A percentile compares a stretch with the other conserved stretches of the same genome.
Evolutionary conservation across 1,139 yeast genomes (phyloP).

Genomic region (Nakaseomyces kungkrabaensis): DNA sequence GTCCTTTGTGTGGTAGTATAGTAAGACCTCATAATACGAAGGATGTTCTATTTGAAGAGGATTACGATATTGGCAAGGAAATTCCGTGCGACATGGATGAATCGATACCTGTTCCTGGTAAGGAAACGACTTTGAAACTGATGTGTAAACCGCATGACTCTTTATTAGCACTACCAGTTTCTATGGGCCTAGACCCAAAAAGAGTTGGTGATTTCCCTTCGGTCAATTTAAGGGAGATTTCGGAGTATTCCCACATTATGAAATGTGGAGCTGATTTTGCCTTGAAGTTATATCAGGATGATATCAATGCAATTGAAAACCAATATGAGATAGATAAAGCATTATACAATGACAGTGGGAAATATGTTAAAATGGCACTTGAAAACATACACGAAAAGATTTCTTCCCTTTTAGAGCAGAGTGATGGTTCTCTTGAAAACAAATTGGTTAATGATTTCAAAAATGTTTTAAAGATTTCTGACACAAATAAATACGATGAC

Average conservation of each 20-base stretch:
- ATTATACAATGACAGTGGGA: conserved; percentile 51
- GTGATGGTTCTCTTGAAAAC: background rate
- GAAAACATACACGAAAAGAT: conserved; percentile 42
- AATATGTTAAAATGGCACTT: conserved; percentile 48
- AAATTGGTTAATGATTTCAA: background rate
- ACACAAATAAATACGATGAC: conserved; percentile 26
- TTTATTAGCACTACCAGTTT: conserved; percentile 54
- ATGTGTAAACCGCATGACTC: conserved; percentile 61
- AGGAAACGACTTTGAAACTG: conserved; percentile 52
- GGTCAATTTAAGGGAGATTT: conserved; percentile 30
- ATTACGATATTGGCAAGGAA: conserved; percentile 32
- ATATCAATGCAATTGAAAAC: conserved; percentile 39
- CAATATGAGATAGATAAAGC: conserved; percentile 49
- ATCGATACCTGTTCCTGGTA: conserved; percentile 50
- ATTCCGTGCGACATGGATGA: conserved; percentile 20
- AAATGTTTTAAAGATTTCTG: conserved; percentile 13
- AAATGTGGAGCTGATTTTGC: conserved; percentile 51
- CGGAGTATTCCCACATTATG: conserved; percentile 49
- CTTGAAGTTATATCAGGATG: conserved; percentile 39
- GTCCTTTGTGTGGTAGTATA: conserved; percentile 75
- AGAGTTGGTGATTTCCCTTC: conserved; percentile 36
- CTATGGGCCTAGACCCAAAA: conserved; percentile 29
- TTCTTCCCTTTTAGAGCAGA: conserved; percentile 15
- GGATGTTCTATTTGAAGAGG: conserved; percentile 53
- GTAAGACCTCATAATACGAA: conserved; percentile 49